Evolutionary conservation across 169 alveolate genomes (phyloP).

Genomic region (Eimeria sp.): DNA sequence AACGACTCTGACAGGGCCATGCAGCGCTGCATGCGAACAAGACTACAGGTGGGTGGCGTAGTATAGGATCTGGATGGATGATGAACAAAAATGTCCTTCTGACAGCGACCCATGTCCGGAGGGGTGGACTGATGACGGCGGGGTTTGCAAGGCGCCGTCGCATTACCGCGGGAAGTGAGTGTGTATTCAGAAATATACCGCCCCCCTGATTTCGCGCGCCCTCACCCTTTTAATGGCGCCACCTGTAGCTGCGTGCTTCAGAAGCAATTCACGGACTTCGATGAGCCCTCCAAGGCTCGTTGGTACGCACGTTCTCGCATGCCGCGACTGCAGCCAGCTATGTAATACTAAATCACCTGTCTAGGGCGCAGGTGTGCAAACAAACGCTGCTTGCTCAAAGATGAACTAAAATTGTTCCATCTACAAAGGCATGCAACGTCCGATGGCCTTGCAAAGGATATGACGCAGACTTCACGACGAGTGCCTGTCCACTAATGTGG

Average conservation of each 20-base stretch:
- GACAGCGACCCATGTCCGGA: slow-evolving; percentile 52
- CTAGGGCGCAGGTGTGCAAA: slow-evolving; percentile 52
- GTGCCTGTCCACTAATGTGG: slow-evolving; percentile 66
- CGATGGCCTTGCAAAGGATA: slow-evolving; percentile 77
- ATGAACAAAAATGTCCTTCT: background rate
- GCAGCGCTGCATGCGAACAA: slow-evolving; percentile 24
- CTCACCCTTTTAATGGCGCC: background rate
- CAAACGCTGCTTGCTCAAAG: background rate
- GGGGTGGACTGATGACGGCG: slow-evolving; percentile 33
- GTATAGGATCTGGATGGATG: background rate
- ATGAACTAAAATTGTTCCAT: background rate
- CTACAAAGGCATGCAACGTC: slow-evolving; percentile 45
- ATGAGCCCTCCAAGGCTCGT: slow-evolving; percentile 73
- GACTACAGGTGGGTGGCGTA: slow-evolving; percentile 43
- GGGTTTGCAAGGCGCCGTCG: slow-evolving; percentile 55
- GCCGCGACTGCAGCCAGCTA: background rate
- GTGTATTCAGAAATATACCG: background rate
- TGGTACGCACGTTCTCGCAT: slow-evolving; percentile 17
- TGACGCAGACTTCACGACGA: slow-evolving; percentile 56
- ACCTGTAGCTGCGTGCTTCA: slow-evolving; percentile 66
- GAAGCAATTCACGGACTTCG: slow-evolving; percentile 54
- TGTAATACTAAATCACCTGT: background rate
- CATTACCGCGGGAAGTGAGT: slow-evolving; percentile 42
- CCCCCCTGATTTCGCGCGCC: background rate
- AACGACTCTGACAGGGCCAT: slow-evolving; percentile 41